Conservation (phyloP, 2,329 filamentous ascomycete species). For the Cercospora sesami region DNA sequence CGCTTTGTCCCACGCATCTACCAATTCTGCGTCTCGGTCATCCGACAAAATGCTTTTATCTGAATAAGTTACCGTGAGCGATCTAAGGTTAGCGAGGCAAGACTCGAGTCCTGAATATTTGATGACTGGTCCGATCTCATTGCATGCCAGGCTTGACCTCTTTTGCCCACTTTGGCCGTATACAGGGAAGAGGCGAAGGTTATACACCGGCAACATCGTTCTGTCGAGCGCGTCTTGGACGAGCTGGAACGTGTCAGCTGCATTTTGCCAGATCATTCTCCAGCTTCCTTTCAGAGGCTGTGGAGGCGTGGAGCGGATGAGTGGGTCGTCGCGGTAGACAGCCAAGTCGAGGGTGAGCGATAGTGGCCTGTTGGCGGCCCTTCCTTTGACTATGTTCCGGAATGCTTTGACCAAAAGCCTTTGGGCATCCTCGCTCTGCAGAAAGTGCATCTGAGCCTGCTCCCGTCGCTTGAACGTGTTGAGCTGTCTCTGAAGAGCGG, state of each 20-base stretch:
- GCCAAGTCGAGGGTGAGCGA: conserved; percentile 3
- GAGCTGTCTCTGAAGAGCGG: conserved; percentile 2
- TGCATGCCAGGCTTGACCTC: conserved; percentile 5
- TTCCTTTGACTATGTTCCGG: conserved; percentile 2
- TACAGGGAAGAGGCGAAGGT: neutral
- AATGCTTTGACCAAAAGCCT: conserved; percentile 7
- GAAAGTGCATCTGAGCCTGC: conserved; percentile 7
- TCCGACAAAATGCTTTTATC: conserved; percentile 1
- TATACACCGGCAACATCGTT: conserved; percentile 1
- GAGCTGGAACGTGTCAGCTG: conserved; percentile 11
- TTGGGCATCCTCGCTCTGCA: conserved; percentile 8
- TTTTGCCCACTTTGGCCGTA: conserved; percentile 3
- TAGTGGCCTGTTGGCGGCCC: neutral
- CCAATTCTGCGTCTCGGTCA: conserved; percentile 6
- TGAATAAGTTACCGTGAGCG: conserved; percentile 6
- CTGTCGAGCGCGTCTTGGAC: conserved; percentile 7
- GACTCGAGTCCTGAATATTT: conserved; percentile 4
- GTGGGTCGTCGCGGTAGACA: neutral
- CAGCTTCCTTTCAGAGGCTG: no score
- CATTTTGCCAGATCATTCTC: conserved; percentile 12
- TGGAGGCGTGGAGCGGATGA: conserved; percentile 31
- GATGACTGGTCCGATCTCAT: conserved; percentile 5
- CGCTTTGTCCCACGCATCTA: conserved; percentile 2
- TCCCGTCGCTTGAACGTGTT: conserved; percentile 5
- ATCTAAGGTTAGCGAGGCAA: conserved; percentile 5